Evolutionary conservation across 805 yeast genomes (phyloP), one percentile per base, ranked within the genome.

Genomic region (Candida nitratophila): DNA sequence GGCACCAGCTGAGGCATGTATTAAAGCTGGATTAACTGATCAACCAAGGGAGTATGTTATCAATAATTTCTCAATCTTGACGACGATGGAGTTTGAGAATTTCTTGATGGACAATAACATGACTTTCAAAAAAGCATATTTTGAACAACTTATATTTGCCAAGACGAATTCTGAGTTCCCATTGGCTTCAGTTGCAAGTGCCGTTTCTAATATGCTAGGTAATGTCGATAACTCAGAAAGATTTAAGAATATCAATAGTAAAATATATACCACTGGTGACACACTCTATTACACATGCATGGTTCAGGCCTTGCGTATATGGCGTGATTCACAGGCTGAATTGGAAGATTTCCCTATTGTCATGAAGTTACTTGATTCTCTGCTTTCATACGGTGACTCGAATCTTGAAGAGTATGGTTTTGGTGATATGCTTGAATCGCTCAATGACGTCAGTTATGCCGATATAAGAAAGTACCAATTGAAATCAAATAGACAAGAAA

Each of bases 111-210:
- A 74, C 50, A 69, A 81, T 16, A 78, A 79, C 55, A 69, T 77
- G 55, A 65, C 81, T 0, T 83, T 83, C 63, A 79, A 75, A 48
- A 82, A 81, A 60, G 62, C 70, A 27, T 79, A 73, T 54, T 77
- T 74, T 43, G 87, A 83, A 55, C 86, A 82, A 50, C 64, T 79
- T 40, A 66, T 83, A 63, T 80, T 83, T 69, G 76, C 79, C 40
- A 70, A 73, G 44, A 70, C 69, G 43, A 61, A 65, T 27, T 64
- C 70, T 39, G 65, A 73, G 8, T 76, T 79, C 55, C 83, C 86
- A 1, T 56, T 82, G 24, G 68, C 61, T 11, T 55, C 61, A 44
- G 65, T 72, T 39, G 57, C 69, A 3, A 47, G 64, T 5, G 50
- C 53, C 20, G 51, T 71, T 1, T 62, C 72, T 1, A 46, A 56